phyloP scores from a whole-genome alignment of 139 green algal species.

The Chlorella sp. region DNA sequence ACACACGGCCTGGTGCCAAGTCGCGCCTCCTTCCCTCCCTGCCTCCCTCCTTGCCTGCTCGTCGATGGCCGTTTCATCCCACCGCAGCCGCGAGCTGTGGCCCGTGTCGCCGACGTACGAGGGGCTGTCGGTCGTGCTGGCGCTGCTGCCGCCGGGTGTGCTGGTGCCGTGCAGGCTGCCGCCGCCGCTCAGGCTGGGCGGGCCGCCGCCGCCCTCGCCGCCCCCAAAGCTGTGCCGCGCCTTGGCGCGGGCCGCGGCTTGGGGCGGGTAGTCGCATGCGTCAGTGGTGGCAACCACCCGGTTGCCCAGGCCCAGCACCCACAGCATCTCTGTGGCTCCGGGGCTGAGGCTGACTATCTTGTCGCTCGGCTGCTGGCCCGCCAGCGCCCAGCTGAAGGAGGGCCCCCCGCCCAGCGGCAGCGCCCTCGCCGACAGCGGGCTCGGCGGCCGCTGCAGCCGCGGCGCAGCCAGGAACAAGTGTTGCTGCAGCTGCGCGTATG shows the following conservation, averaged over 20 bases:
- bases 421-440: too few species aligned
- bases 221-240: slow-evolving; percentile 32
- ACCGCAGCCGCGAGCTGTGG: too few species aligned
- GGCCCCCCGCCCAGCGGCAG: too few species aligned
- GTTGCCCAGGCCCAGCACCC: slow-evolving; percentile 70
- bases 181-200: too few species aligned
- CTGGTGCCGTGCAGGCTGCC: background rate
- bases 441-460: too few species aligned
- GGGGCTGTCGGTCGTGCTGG: slow-evolving; percentile 4
- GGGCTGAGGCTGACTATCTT: slow-evolving; percentile 75
- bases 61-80: too few species aligned
- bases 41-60: too few species aligned
- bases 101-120: too few species aligned
- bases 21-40: too few species aligned
- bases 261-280: slow-evolving; percentile 69
- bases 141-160: background rate
- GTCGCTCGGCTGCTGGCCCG: slow-evolving; percentile 24
- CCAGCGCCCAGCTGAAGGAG: too few species aligned
- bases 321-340: slow-evolving; percentile 77
- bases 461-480: too few species aligned
- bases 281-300: slow-evolving; percentile 74
- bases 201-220: background rate
- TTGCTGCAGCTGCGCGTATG: background rate
- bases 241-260: slow-evolving; percentile 36
- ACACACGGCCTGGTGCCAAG: too few species aligned